A percentile compares a stretch with the other conserved stretches of the same genome.
phyloP scores from a whole-genome alignment of 2,329 filamentous ascomycete species.

The Cladobotryum protrusum region DNA sequence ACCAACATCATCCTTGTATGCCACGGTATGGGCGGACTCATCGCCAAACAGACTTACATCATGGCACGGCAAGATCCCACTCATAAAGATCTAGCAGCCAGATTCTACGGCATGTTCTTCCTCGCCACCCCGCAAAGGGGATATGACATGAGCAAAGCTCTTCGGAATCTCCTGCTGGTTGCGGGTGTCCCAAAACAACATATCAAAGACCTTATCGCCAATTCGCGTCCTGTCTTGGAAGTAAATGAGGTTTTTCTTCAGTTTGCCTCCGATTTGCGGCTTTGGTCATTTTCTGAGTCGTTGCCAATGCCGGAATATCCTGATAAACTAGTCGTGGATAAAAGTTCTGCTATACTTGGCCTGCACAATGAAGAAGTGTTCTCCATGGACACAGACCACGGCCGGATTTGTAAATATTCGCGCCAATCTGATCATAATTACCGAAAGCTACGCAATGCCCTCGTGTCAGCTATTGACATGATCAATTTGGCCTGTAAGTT shows the following conservation, averaged over 20 bases:
- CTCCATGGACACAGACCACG: conserved; percentile 8
- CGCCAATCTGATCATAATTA: conserved; percentile 3
- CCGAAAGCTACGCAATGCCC: conserved; percentile 7
- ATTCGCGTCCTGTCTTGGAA: conserved; percentile 1
- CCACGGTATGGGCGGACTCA: conserved; percentile 7
- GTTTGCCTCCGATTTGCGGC: conserved; percentile 1
- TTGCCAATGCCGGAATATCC: background rate
- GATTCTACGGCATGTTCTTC: conserved; percentile 7
- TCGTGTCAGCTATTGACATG: conserved; percentile 3
- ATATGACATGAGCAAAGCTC: background rate
- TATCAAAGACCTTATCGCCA: conserved; percentile 1
- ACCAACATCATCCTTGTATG: conserved; percentile 5
- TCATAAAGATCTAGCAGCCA: background rate
- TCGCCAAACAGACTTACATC: conserved; percentile 7
- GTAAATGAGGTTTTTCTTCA: conserved; percentile 6
- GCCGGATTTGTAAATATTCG: conserved; percentile 5
- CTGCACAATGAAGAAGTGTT: conserved; percentile 2
- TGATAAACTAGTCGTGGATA: conserved; percentile 2
- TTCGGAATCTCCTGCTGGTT: background rate
- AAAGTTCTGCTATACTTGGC: conserved; percentile 7
- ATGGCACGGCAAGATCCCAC: background rate
- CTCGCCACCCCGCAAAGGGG: conserved; percentile 7
- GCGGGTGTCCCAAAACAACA: conserved; percentile 8
- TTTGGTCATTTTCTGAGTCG: conserved; percentile 10
- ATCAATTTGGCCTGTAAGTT: background rate